A percentile compares a stretch with the other conserved stretches of the same genome.
phyloP scores from a whole-genome alignment of 148 eudicot genomes.

The Pharnaceum exiguum region DNA sequence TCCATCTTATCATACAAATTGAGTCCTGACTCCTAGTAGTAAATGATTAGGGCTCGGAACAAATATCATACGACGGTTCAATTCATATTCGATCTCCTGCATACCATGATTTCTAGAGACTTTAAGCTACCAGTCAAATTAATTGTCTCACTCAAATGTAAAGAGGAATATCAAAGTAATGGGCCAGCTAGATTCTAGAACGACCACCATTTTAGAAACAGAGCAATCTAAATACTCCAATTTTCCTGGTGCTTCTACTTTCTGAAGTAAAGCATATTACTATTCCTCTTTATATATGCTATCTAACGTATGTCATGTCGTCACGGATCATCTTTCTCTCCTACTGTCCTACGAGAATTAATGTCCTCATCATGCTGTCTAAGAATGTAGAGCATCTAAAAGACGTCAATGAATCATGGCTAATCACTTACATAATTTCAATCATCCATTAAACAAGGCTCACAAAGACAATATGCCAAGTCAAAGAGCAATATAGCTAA shows the following conservation, averaged over 20 bases:
- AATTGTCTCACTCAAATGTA: too few species aligned
- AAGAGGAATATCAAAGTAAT: not conserved
- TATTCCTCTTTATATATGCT: constrained; percentile 23
- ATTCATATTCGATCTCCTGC: too few species aligned
- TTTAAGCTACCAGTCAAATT: too few species aligned
- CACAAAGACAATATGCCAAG: not conserved
- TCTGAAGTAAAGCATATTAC: not conserved
- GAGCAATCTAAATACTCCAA: not conserved
- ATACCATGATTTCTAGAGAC: too few species aligned
- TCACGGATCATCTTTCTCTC: constrained; percentile 15
- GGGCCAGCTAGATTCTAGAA: constrained; percentile 2
- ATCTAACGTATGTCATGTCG: constrained; percentile 43
- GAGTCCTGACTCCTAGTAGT: too few species aligned
- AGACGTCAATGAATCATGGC: constrained; percentile 6
- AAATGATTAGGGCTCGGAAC: too few species aligned
- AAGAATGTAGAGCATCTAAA: constrained; percentile 1
- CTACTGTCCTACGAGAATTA: constrained; percentile 2
- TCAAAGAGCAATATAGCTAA: constrained; percentile 17
- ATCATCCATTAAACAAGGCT: constrained; percentile 8
- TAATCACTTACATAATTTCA: not conserved
- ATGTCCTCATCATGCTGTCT: constrained; percentile 16
- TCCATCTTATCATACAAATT: too few species aligned
- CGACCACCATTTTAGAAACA: not conserved
- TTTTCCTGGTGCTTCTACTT: too few species aligned
- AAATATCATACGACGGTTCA: too few species aligned